phyloP scores from a whole-genome alignment of 257 asterid species.

The Anisodus acutangulus region DNA sequence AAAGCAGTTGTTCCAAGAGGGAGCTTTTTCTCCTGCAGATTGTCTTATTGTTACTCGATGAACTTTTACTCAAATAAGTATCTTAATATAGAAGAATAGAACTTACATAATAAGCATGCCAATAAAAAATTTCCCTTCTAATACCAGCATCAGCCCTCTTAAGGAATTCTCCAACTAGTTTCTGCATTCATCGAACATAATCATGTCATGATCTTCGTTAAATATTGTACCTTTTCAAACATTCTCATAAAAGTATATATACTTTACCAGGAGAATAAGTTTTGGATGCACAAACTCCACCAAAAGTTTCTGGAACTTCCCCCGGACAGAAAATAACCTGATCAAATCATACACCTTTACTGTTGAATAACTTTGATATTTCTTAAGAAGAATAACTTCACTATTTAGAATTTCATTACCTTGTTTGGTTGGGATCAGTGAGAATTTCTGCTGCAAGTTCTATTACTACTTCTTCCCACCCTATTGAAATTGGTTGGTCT shows the following conservation, averaged over 20 bases:
- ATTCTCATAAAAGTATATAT: background rate
- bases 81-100: conserved; percentile 12
- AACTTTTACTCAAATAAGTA: background rate
- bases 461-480: conserved; percentile 76
- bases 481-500: conserved; percentile 79
- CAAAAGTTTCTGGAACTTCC: conserved; percentile 69
- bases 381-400: background rate
- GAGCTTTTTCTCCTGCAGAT: conserved; percentile 81
- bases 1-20: conserved; percentile 72
- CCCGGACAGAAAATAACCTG: conserved; percentile 66
- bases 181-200: conserved; percentile 45
- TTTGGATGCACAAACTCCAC: conserved; percentile 72
- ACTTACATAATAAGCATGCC: conserved; percentile 92
- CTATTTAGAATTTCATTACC: conserved; percentile 39
- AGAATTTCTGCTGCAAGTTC: conserved; percentile 76
- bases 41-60: conserved; percentile 23
- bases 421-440: conserved; percentile 67
- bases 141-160: conserved; percentile 52
- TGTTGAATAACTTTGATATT: conserved; percentile 21
- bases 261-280: conserved; percentile 75
- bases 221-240: background rate
- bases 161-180: conserved; percentile 70
- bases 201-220: background rate
- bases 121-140: conserved; percentile 73
- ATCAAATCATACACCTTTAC: conserved; percentile 4